Conservation (phyloP, 2,329 filamentous ascomycete genomes). For the Fusarium staphyleae region DNA sequence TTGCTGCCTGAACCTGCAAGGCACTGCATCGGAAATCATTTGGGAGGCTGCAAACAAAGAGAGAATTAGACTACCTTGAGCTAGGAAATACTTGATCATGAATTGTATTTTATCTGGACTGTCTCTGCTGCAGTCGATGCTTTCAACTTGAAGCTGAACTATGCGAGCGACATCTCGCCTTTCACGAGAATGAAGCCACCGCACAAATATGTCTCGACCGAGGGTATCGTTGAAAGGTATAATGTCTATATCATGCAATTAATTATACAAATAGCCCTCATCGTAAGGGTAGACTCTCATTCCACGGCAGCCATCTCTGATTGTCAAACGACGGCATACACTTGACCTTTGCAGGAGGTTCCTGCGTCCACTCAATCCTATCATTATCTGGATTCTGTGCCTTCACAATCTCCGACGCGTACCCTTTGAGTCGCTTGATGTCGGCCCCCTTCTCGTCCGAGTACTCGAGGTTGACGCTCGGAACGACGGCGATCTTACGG, state of each 20-base stretch:
- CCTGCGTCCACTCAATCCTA: constrained; percentile 52
- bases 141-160: too few relatives aligned
- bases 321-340: constrained; percentile 54
- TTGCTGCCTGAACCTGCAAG: too few relatives aligned
- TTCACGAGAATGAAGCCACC: too few relatives aligned
- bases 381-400: constrained; percentile 41
- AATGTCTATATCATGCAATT: too few relatives aligned
- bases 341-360: constrained; percentile 56
- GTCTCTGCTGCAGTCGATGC: too few relatives aligned
- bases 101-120: too few relatives aligned
- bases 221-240: too few relatives aligned
- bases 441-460: constrained; percentile 51
- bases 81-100: too few relatives aligned
- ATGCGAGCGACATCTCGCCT: too few relatives aligned
- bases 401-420: constrained; percentile 48
- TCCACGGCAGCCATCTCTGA: constrained; percentile 53
- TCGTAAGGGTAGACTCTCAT: constrained; percentile 28
- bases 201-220: too few relatives aligned
- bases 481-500: constrained; percentile 62
- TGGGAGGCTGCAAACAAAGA: too few relatives aligned
- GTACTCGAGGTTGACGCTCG: constrained; percentile 63
- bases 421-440: constrained; percentile 62
- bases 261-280: too few relatives aligned
- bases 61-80: not conserved
- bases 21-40: not conserved